phyloP scores from a whole-genome alignment of 257 asterid species.

The Fraxinus cuspidata region DNA sequence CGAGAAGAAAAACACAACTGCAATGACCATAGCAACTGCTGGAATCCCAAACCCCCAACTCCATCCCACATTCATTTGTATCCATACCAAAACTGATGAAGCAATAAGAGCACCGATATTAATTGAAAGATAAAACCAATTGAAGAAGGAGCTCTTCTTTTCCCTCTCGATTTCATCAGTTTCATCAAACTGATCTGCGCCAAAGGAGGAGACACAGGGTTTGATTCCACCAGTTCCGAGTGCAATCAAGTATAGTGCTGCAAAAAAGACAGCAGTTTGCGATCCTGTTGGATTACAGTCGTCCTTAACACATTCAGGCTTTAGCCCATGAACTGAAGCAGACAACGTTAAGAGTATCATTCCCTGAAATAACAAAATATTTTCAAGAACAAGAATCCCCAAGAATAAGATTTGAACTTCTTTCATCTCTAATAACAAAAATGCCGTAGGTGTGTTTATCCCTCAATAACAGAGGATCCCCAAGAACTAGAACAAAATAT shows the following conservation, averaged over 20 bases:
- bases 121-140: conserved; percentile 81
- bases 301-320: conserved; percentile 44
- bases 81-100: conserved; percentile 76
- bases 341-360: conserved; percentile 78
- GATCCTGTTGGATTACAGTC: conserved; percentile 53
- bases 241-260: conserved; percentile 71
- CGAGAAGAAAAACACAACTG: conserved; percentile 58
- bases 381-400: neutral
- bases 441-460: neutral
- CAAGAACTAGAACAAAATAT: neutral
- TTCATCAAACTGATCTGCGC: conserved; percentile 91
- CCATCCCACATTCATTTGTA: conserved; percentile 92
- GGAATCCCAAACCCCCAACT: conserved; percentile 92
- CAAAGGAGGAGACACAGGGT: conserved; percentile 91
- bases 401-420: no score
- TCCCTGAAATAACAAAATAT: conserved; percentile 44
- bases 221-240: conserved; percentile 95
- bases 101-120: conserved; percentile 88
- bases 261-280: conserved; percentile 48
- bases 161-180: conserved; percentile 63
- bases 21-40: conserved; percentile 78
- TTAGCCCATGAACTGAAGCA: conserved; percentile 61
- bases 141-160: conserved; percentile 82
- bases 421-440: neutral
- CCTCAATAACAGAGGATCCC: neutral